Evolutionary conservation across 306 rosid species (phyloP), one percentile per base, ranked within the genome.

Genomic region (Rosa multiflora): DNA sequence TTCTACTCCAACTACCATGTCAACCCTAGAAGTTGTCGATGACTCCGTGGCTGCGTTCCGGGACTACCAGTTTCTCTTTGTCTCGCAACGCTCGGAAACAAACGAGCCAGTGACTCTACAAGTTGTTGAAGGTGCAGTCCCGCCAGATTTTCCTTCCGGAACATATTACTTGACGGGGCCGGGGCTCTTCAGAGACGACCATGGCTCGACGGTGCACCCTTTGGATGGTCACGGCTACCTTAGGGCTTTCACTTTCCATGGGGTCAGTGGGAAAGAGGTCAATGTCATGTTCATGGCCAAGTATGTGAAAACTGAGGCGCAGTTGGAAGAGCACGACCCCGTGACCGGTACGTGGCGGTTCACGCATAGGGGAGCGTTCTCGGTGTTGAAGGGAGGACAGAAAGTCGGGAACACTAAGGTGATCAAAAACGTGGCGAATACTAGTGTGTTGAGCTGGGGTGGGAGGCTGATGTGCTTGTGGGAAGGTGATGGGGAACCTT

Each of bases 351-450:
- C 85, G 67, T 92, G 97, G 98, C 85, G 78, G 72, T 94, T 94
- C 79, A 90, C 96, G 0, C 87, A 94, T 35, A 79, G 98, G 47
- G 97, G 98, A 0, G 97, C 98, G 14, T 94, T 94, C 79, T 94
- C 98, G 1, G 94, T 94, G 68, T 64, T 94, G 87, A 89, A 89
- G 74, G 96, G 94, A 14, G 98, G 98, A 72, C 81, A 56, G 67
- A 94, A 76, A 39, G 82, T 94, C 75, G 98, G 98, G 67, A 94
- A 94, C 61, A 90, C 91, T 4, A 94, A 94, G 93, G 98, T 94
- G 42, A 92, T 94, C 97, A 94, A 94, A 81, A 94, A 94, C 79
- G 98, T 94, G 74, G 98, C 97, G 3, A 94, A 94, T 13, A 94
- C 97, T 8, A 90, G 97, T 42, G 98, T 94, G 2, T 49, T 94